These are phyloP conservation scores for Aureobasidium leucospermi DNA, from an alignment of 2,329 filamentous ascomycete species.

Conservation along the genomic window DNA sequence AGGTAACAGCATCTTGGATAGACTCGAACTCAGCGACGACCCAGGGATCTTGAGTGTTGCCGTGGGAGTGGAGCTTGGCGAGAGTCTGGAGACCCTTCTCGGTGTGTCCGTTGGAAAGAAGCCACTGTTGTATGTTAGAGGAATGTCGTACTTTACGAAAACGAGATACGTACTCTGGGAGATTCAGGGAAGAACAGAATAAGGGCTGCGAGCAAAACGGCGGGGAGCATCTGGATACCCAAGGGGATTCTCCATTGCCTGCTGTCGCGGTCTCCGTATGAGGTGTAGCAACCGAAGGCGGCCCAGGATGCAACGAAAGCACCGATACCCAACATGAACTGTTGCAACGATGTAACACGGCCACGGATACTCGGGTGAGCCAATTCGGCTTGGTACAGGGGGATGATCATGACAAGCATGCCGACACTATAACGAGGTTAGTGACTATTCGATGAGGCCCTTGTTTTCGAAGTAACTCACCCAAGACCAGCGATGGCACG, in stretches of 20 bases:
- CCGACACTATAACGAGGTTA: constrained; percentile 42
- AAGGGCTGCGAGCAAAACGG: constrained; percentile 54
- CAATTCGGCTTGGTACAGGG: constrained; percentile 72
- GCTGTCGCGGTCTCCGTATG: constrained; percentile 39
- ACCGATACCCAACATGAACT: constrained; percentile 77
- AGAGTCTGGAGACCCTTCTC: constrained; percentile 61
- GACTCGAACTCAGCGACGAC: constrained; percentile 65
- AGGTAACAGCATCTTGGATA: constrained; percentile 59
- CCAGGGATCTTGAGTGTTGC: constrained; percentile 59
- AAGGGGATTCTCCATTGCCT: constrained; percentile 57
- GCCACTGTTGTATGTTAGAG: constrained; percentile 50
- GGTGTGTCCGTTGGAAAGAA: constrained; percentile 62
- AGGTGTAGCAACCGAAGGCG: constrained; percentile 54
- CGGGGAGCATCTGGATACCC: constrained; percentile 65
- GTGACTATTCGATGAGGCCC: too few relatives aligned
- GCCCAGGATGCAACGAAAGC: constrained; percentile 67
- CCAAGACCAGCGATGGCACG: constrained; percentile 62
- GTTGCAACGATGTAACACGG: constrained; percentile 65
- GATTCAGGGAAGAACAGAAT: constrained; percentile 67
- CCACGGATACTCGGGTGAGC: constrained; percentile 73
- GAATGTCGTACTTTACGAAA: not conserved
- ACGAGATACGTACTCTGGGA: constrained; percentile 21
- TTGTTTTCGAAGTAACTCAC: constrained; percentile 33
- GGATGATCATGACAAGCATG: constrained; percentile 56
- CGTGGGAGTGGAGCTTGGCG: constrained; percentile 62